phyloP scores from a whole-genome alignment of 495 filamentous ascomycete species.

The Niebla homalea region DNA sequence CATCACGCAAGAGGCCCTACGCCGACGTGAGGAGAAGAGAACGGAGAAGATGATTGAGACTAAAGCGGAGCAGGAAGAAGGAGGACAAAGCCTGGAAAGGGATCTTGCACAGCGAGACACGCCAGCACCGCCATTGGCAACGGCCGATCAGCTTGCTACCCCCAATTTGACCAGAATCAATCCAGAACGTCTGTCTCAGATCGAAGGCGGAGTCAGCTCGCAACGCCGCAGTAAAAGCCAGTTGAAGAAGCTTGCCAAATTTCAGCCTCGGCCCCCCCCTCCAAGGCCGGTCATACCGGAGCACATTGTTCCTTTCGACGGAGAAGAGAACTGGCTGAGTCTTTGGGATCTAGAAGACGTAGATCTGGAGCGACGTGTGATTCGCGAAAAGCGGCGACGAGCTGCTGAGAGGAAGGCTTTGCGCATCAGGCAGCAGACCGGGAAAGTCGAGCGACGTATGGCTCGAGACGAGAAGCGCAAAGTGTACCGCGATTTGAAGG shows the following conservation, averaged over 20 bases:
- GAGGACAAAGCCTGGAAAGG: background rate
- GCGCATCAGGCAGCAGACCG: conserved; percentile 18
- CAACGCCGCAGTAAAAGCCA: conserved; percentile 29
- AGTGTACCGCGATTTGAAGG: conserved; percentile 17
- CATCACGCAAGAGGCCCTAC: conserved; percentile 14
- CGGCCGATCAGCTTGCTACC: background rate
- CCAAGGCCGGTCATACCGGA: conserved; percentile 23
- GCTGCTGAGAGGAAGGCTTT: conserved; percentile 17
- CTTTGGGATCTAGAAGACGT: conserved; percentile 25
- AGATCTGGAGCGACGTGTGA: conserved; percentile 18
- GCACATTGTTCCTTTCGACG: conserved; percentile 17
- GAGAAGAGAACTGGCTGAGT: conserved; percentile 23
- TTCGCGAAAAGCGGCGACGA: conserved; percentile 17
- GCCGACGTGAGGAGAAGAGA: conserved; percentile 10
- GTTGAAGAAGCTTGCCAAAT: conserved; percentile 19
- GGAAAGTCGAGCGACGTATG: conserved; percentile 17
- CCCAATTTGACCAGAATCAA: background rate
- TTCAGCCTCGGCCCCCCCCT: conserved; percentile 17
- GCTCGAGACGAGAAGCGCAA: conserved; percentile 19
- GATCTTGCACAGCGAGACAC: background rate
- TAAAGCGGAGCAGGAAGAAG: conserved; percentile 7
- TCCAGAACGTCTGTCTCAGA: conserved; percentile 4
- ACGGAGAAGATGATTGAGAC: conserved; percentile 10
- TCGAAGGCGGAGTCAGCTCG: background rate
- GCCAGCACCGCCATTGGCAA: background rate